Evolutionary conservation across 306 rosid species (phyloP).

Genomic region (Lablab purpureus): DNA sequence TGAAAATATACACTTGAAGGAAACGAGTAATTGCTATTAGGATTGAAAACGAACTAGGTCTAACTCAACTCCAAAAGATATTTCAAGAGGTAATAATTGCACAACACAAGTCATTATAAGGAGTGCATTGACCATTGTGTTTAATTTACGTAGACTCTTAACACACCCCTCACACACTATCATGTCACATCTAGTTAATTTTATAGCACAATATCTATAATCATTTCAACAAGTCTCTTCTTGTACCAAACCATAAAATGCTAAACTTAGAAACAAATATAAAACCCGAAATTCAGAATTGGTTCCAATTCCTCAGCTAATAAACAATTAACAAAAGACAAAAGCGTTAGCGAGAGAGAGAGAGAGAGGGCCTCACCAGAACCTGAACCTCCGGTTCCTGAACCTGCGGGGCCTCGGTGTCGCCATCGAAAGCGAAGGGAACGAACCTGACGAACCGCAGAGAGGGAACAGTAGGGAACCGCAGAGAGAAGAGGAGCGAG

Average conservation of each 20-base stretch:
- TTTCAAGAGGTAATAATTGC: background rate
- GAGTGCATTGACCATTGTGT: background rate
- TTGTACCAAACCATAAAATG: background rate
- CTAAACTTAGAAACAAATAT: background rate
- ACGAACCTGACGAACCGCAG: conserved; percentile 55
- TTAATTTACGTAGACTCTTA: background rate
- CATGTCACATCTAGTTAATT: background rate
- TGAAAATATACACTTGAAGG: background rate
- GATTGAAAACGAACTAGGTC: background rate
- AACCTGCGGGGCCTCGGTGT: conserved; percentile 60
- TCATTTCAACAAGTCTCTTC: background rate
- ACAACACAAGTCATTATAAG: background rate
- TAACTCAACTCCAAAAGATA: background rate
- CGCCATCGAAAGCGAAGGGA: conserved; percentile 62
- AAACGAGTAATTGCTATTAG: background rate
- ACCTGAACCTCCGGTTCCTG: conserved; percentile 57
- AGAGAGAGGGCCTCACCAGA: conserved; percentile 30
- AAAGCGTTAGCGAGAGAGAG: background rate
- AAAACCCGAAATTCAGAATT: background rate
- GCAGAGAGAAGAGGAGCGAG: conserved; percentile 47
- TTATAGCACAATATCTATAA: background rate
- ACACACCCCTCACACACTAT: background rate
- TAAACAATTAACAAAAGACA: background rate
- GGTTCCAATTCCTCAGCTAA: background rate
- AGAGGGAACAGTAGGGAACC: conserved; percentile 46